Evolutionary conservation across 768 basidiomycete genomes (phyloP), one percentile per base, ranked within the genome.

Genomic region (Chalciporus pseudorubinellus): DNA sequence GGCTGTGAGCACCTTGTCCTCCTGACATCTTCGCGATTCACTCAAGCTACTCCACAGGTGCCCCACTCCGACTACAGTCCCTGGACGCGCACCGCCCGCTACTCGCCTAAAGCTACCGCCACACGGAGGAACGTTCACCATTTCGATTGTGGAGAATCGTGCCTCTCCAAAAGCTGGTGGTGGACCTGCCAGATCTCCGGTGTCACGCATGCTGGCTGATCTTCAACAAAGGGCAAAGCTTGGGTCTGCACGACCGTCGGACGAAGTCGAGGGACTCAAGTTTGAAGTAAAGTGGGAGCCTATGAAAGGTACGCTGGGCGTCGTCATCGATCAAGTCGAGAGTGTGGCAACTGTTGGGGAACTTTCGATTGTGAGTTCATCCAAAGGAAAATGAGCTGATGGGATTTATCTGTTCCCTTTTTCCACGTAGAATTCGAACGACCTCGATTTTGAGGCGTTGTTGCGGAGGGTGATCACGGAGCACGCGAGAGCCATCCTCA

Each of bases 211-310:
- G 21, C 66, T 89, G 10, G 77, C 83, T 1, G 79, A 82, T 50
- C 68, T 90, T 48, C 86, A 88, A 56, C 79, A 79, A 50, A 76
- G 75, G 53, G 73, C 84, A 4, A 89, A 88, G 58, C 72, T 89
- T 4, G 79, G 79, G 1, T 63, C 61, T 22, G 62, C 62, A 16
- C 73, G 73, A 41, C 79, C 85, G 4, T 90, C 89, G 1, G 92
- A 95, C 61, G 80, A 87, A 53, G 80, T 91, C 1, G 84, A 95
- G 65, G 78, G 78, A 39, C 69, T 87, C 40, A 76, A 72, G 26
- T 84, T 94, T 46, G 71, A 78, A n/a, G 83, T 89, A 12, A 74
- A 73, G 46, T 97, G 93, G 93, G 84, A 89, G 60, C 83, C 90
- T 3, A 79, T 82, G 39, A 76, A 78, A 52, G 77, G 79, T 20